phyloP scores from a whole-genome alignment of 139 green algal species.

The Tetradesmus obliquus region DNA sequence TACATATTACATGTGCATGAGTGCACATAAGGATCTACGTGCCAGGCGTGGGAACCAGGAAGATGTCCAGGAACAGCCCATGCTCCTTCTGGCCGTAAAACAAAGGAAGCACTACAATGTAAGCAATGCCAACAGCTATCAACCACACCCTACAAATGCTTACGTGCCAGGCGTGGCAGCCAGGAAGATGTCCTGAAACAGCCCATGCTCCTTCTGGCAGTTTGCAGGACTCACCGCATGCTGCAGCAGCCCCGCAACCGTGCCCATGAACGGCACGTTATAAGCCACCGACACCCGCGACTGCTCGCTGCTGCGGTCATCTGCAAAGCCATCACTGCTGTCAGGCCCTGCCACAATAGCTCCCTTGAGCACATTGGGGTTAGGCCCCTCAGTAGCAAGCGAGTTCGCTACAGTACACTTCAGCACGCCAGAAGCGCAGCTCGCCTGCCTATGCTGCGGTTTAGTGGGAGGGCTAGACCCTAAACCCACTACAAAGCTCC shows the following conservation, averaged over 20 bases:
- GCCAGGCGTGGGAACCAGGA: constrained; percentile 5
- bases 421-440: constrained; percentile 47
- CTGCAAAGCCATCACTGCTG: constrained; percentile 38
- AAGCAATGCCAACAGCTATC: too few species aligned
- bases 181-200: constrained; percentile 32
- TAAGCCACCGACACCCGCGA: constrained; percentile 50
- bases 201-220: constrained; percentile 32
- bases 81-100: constrained; percentile 15
- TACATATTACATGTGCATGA: too few species aligned
- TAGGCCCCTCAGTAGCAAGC: constrained; percentile 2
- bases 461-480: constrained; percentile 55
- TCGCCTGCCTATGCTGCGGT: constrained; percentile 64
- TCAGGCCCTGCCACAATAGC: constrained; percentile 73
- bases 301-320: constrained; percentile 20
- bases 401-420: not conserved
- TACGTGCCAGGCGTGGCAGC: not conserved
- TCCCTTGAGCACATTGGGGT: constrained; percentile 67
- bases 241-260: constrained; percentile 46
- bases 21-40: too few species aligned
- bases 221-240: constrained; percentile 6
- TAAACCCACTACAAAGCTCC: constrained; percentile 53
- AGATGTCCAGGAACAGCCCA: constrained; percentile 18
- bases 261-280: constrained; percentile 54
- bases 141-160: not conserved
- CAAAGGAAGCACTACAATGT: too few species aligned